Evolutionary conservation across 257 asterid genomes (phyloP).

Genomic region (Coffea eugenioides): DNA sequence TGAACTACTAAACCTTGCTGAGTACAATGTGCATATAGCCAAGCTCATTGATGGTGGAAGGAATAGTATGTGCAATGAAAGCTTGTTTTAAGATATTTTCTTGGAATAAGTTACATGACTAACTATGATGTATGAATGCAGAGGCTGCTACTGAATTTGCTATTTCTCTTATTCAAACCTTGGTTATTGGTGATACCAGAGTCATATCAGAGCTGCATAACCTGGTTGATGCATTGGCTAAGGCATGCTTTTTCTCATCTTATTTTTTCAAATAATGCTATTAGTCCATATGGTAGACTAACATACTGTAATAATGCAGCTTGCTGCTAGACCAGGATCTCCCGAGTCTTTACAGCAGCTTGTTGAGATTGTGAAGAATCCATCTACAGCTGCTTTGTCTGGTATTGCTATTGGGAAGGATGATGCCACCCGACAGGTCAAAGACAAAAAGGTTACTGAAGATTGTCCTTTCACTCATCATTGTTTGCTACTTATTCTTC

Average conservation of each 20-base stretch:
- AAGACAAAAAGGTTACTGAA: slow-evolving; percentile 70
- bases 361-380: slow-evolving; percentile 93
- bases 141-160: slow-evolving; percentile 94
- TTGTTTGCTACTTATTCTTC: not conserved
- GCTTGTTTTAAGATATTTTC: slow-evolving; percentile 18
- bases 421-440: slow-evolving; percentile 48
- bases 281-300: slow-evolving; percentile 21
- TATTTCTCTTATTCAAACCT: slow-evolving; percentile 67
- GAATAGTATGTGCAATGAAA: slow-evolving; percentile 61
- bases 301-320: slow-evolving; percentile 41
- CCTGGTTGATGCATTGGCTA: slow-evolving; percentile 88
- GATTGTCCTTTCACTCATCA: not conserved
- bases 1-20: slow-evolving; percentile 83
- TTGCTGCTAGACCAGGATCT: slow-evolving; percentile 97
- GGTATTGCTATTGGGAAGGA: slow-evolving; percentile 61
- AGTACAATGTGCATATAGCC: slow-evolving; percentile 94
- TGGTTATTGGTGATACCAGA: slow-evolving; percentile 62
- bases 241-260: slow-evolving; percentile 44
- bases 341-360: slow-evolving; percentile 88
- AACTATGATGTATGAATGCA: slow-evolving; percentile 43
- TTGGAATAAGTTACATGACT: slow-evolving; percentile 14
- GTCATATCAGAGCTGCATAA: slow-evolving; percentile 82
- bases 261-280: slow-evolving; percentile 2
- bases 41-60: slow-evolving; percentile 94
- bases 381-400: slow-evolving; percentile 47